Percentiles rank a stretch among this genome's conserved stretches.
These are phyloP conservation scores for Phytophthora citricola DNA, from an alignment of 352 stramenopile species.

Conservation along the genomic window DNA sequence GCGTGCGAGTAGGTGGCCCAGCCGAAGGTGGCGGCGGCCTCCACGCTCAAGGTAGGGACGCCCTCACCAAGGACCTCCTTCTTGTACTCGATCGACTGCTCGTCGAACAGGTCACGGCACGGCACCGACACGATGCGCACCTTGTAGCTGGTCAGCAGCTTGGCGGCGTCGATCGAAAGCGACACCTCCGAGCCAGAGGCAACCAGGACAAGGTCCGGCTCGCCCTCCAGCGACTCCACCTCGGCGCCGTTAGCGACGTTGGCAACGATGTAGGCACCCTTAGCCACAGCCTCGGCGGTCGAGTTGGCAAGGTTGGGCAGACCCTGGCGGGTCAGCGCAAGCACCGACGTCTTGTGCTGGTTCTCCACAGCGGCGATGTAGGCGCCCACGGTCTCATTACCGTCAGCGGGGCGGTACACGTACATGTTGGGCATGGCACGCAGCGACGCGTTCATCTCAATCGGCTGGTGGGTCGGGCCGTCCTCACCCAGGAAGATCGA, in stretches of 20 bases:
- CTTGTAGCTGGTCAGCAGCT: slow-evolving; percentile 82
- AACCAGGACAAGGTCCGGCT: slow-evolving; percentile 93
- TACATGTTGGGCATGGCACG: slow-evolving; percentile 98
- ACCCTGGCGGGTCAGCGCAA: slow-evolving; percentile 93
- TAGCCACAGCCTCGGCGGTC: slow-evolving; percentile 90
- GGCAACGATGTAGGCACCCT: slow-evolving; percentile 90
- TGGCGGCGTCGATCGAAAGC: slow-evolving; percentile 95
- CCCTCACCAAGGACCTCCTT: slow-evolving; percentile 94
- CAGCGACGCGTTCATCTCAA: slow-evolving; percentile 97
- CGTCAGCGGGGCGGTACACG: slow-evolving; percentile 97
- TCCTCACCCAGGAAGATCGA: slow-evolving; percentile 99
- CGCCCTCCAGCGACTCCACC: slow-evolving; percentile 69
- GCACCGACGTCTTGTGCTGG: slow-evolving; percentile 91
- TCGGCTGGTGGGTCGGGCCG: slow-evolving; percentile 99
- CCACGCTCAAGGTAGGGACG: slow-evolving; percentile 95
- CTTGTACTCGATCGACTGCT: slow-evolving; percentile 97
- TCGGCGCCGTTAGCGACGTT: slow-evolving; percentile 82
- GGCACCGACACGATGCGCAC: slow-evolving; percentile 98
- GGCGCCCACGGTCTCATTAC: slow-evolving; percentile 97
- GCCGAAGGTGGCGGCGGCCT: slow-evolving; percentile 94
- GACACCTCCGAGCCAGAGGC: slow-evolving; percentile 96
- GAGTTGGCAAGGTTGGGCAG: slow-evolving; percentile 93
- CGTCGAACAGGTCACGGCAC: slow-evolving; percentile 97
- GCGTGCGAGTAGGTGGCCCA: slow-evolving; percentile 97
- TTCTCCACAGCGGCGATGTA: slow-evolving; percentile 93